phyloP scores from a whole-genome alignment of 306 rosid species.

The Citrullus mucosospermus region DNA sequence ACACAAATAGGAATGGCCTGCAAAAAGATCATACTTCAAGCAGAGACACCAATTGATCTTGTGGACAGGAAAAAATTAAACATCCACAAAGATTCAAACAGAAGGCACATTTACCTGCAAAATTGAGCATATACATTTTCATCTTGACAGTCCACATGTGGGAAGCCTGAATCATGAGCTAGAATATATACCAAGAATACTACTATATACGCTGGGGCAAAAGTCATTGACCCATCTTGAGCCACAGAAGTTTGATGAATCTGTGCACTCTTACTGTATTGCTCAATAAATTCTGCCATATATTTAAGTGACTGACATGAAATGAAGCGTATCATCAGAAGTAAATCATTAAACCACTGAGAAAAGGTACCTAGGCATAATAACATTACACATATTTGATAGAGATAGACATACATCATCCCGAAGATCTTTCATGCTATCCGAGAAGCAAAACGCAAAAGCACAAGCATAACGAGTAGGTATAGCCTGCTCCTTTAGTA shows the following conservation, averaged over 20 bases:
- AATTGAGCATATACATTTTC: constrained; percentile 48
- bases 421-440: constrained; percentile 37
- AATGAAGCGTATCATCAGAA: constrained; percentile 34
- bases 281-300: constrained; percentile 71
- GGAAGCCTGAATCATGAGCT: constrained; percentile 52
- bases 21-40: constrained; percentile 31
- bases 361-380: not conserved
- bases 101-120: constrained; percentile 41
- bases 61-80: not conserved
- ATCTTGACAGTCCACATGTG: constrained; percentile 37
- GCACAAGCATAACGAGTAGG: constrained; percentile 83
- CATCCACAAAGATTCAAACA: not conserved
- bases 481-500: constrained; percentile 62
- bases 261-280: constrained; percentile 47
- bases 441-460: constrained; percentile 52
- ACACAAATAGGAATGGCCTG: constrained; percentile 68
- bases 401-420: constrained; percentile 37
- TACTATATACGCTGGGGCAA: constrained; percentile 58
- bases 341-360: not conserved
- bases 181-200: constrained; percentile 76
- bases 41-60: constrained; percentile 9
- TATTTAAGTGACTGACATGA: constrained; percentile 50
- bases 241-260: constrained; percentile 36
- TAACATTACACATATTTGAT: not conserved
- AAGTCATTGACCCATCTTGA: constrained; percentile 36